A percentile compares a stretch with the other conserved stretches of the same genome.
phyloP scores from a whole-genome alignment of 1,284 basidiomycete genomes.

The Cutaneotrichosporon cavernicola region DNA sequence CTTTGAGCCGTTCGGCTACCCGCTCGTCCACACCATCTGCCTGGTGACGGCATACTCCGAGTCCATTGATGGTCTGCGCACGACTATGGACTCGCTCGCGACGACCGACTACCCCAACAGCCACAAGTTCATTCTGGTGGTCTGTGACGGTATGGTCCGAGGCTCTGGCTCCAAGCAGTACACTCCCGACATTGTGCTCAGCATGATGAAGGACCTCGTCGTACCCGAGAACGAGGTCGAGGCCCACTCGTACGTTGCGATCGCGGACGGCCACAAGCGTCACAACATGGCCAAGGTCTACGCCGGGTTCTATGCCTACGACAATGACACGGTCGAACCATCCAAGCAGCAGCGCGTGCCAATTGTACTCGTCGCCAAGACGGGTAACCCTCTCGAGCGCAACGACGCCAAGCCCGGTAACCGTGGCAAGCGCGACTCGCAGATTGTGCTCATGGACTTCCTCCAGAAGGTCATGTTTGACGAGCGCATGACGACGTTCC shows the following conservation, averaged over 20 bases:
- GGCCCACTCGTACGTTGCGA: slow-evolving; percentile 93
- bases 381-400: slow-evolving; percentile 84
- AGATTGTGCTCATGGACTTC: slow-evolving; percentile 97
- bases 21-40: slow-evolving; percentile 88
- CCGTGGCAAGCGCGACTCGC: slow-evolving; percentile 96
- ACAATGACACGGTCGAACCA: slow-evolving; percentile 83
- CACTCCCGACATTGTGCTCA: slow-evolving; percentile 90
- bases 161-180: slow-evolving; percentile 77
- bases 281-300: slow-evolving; percentile 99
- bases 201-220: slow-evolving; percentile 97
- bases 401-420: slow-evolving; percentile 93
- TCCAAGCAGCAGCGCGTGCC: slow-evolving; percentile 97
- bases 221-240: slow-evolving; percentile 83
- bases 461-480: slow-evolving; percentile 99
- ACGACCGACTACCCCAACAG: slow-evolving; percentile 99
- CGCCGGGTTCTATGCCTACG: slow-evolving; percentile 96
- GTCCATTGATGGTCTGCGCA: slow-evolving; percentile 91
- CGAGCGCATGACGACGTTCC: slow-evolving; percentile 98
- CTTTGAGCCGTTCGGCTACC: slow-evolving; percentile 94
- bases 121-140: slow-evolving; percentile 93
- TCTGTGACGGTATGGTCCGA: slow-evolving; percentile 98
- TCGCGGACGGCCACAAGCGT: slow-evolving; percentile 96
- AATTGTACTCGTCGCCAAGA: slow-evolving; percentile 90
- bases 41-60: slow-evolving; percentile 99
- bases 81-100: slow-evolving; percentile 94